These are phyloP conservation scores for Balansia obtecta DNA, from an alignment of 2,329 filamentous ascomycete species.

Conservation along the genomic window DNA sequence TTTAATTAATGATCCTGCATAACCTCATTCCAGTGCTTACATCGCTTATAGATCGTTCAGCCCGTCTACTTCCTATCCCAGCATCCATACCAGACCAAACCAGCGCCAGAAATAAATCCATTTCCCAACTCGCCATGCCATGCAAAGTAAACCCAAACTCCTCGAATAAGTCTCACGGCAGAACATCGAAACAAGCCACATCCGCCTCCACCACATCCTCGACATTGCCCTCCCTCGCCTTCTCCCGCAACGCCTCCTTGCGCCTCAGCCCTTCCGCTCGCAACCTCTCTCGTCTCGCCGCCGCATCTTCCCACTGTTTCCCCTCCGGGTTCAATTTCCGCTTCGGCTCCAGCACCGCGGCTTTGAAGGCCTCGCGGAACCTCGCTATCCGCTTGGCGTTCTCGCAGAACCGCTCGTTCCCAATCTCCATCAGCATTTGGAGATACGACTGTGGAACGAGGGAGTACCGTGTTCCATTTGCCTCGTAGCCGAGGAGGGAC, in stretches of 20 bases:
- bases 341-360: conserved; percentile 14
- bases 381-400: conserved; percentile 56
- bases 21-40: too few relatives aligned
- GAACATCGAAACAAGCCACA: conserved; percentile 1
- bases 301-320: conserved; percentile 42
- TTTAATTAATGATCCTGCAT: too few relatives aligned
- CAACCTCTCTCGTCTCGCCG: conserved; percentile 40
- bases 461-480: conserved; percentile 24
- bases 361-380: conserved; percentile 42
- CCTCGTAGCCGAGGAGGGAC: conserved; percentile 56
- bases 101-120: not conserved
- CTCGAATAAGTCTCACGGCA: not conserved
- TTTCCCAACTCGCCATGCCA: not conserved
- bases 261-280: conserved; percentile 43
- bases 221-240: conserved; percentile 8
- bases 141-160: not conserved
- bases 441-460: conserved; percentile 59
- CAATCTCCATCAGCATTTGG: conserved; percentile 50
- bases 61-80: not conserved
- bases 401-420: conserved; percentile 61
- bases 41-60: not conserved
- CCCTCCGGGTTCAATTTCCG: conserved; percentile 21
- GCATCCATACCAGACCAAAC: not conserved
- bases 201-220: not conserved
- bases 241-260: conserved; percentile 29